Conservation (phyloP, 768 basidiomycete genomes). For the Crucibulum laeve region DNA sequence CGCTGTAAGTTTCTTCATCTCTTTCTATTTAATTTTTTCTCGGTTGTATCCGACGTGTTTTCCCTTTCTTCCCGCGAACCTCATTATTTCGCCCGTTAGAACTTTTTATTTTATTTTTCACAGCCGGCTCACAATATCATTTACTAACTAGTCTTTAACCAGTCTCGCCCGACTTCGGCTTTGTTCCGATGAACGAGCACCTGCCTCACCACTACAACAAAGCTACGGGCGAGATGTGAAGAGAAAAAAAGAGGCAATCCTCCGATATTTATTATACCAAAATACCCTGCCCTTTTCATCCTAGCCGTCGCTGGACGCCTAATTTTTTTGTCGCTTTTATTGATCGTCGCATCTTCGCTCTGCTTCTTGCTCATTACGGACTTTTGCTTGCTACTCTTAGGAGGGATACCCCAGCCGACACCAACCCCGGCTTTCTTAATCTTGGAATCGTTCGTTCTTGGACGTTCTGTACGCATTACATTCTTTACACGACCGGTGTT, state of each 20-base stretch:
- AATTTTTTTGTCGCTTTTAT: constrained; percentile 7
- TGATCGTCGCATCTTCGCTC: constrained; percentile 6
- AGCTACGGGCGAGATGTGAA: constrained; percentile 45
- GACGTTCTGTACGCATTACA: constrained; percentile 8
- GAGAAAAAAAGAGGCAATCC: constrained; percentile 11
- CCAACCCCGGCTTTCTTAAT: constrained; percentile 10
- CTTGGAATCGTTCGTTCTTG: constrained; percentile 27
- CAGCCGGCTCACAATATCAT: constrained; percentile 13
- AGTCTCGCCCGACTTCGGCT: constrained; percentile 87
- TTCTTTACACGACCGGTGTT: constrained; percentile 13
- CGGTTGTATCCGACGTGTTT: constrained; percentile 1
- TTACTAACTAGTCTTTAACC: constrained; percentile 44
- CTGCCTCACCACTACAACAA: constrained; percentile 63
- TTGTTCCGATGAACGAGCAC: constrained; percentile 79
- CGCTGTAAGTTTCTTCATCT: constrained; percentile 62
- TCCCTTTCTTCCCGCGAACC: constrained; percentile 7
- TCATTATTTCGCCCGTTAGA: constrained; percentile 5
- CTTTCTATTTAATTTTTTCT: constrained; percentile 5
- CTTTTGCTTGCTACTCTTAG: constrained; percentile 9
- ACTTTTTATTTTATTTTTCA: constrained; percentile 5
- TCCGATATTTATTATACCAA: constrained; percentile 3
- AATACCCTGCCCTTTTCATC: background rate
- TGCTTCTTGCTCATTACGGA: constrained; percentile 2
- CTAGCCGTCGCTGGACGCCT: background rate
- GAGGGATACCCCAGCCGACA: constrained; percentile 14